Evolutionary conservation across 805 yeast genomes (phyloP), one percentile per base, ranked within the genome.

Genomic region (Pichia deserticola): DNA sequence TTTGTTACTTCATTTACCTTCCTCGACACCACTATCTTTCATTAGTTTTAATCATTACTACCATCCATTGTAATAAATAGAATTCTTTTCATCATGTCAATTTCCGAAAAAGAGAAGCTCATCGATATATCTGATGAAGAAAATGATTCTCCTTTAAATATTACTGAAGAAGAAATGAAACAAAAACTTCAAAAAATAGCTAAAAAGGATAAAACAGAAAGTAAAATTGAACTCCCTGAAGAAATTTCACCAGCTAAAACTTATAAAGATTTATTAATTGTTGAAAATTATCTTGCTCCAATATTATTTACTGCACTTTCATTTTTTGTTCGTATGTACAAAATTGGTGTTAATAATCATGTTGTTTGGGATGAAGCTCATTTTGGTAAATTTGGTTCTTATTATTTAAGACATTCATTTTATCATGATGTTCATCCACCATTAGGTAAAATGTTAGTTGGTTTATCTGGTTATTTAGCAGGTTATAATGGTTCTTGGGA

Each of bases 351-450:
- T 50, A 86, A 88, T 53, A 73, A 77, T 50, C 74, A 77, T 49
- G 97, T 93, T 33, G 93, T 93, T 28, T 90, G 97, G 97, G 97
- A 89, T 69, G 97, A 89, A 65, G 97, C 97, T 39, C 97, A 90
- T 71, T 92, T 92, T 67, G 95, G 93, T 40, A 85, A 84, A 63
- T 86, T 86, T 63, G 95, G 95, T 42, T 82, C 92, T 4, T 81
- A 85, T 60, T 86, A 86, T 65, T 69, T 85, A 55, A 77, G 82
- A 64, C 89, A 82, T 60, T 89, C 86, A 59, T 85, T 86, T 62
- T 86, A 86, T 60, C 88, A 82, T 58, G 95, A 86, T 68, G 95
- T 86, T 33, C 95, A 86, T 62, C 95, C 95, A 25, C 95, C 95
- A 1, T 72, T 86, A 57, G 95, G 93, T 9, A 86, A 86, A 60